These are phyloP conservation scores for Helianthus tuberosus DNA, from an alignment of 129 eudicot species.

Conservation along the genomic window DNA sequence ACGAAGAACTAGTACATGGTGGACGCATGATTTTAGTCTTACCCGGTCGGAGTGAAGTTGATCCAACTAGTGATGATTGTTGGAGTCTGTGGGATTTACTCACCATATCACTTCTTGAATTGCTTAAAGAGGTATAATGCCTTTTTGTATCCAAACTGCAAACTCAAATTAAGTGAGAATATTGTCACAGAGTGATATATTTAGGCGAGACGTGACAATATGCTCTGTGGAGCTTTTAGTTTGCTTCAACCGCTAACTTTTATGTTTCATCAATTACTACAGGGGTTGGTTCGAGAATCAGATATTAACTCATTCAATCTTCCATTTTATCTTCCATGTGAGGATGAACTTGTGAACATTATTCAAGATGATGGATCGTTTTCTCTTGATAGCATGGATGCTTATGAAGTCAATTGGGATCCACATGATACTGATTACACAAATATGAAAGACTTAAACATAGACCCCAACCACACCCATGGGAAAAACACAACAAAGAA, in stretches of 20 bases:
- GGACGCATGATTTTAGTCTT: conserved; percentile 8
- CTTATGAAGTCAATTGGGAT: conserved; percentile 5
- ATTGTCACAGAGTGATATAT: no score
- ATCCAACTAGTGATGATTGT: conserved; percentile 12
- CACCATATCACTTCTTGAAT: not conserved
- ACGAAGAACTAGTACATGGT: not conserved
- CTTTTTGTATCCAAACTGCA: not conserved
- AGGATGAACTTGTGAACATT: not conserved
- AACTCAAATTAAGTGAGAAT: not conserved
- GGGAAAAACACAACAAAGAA: not conserved
- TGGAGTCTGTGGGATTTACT: conserved; percentile 7
- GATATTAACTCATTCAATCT: conserved; percentile 6
- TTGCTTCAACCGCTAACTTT: not conserved
- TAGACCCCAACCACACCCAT: not conserved
- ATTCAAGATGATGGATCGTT: conserved; percentile 6
- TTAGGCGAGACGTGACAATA: no score
- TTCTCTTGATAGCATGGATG: not conserved
- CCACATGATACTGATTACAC: conserved; percentile 1
- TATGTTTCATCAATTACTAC: not conserved
- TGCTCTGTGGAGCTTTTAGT: no score
- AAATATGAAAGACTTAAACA: not conserved
- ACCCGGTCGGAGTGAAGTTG: conserved; percentile 6
- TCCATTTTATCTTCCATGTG: conserved; percentile 9
- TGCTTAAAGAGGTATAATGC: not conserved
- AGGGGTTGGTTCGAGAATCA: conserved; percentile 4